Evolutionary conservation across 176 grass and related monocot species (phyloP), one percentile per base, ranked within the genome.

Genomic region (Phragmites australis): DNA sequence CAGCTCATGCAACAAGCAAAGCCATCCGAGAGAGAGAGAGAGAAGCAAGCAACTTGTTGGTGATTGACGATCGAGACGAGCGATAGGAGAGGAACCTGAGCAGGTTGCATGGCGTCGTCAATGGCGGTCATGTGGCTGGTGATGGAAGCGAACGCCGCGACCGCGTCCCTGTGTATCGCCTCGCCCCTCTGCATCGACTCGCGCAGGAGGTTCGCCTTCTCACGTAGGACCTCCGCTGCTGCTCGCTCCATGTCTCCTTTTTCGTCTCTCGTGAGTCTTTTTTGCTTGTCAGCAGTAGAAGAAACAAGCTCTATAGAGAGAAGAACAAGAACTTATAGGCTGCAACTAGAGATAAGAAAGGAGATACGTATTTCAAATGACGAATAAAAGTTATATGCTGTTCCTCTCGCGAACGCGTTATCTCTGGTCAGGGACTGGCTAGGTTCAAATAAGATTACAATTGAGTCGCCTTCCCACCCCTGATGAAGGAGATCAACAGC

Each of bases 31-130:
- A n/a, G n/a, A n/a, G n/a, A 16, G 9, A 17, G 61, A 6, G 8
- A 18, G 8, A 16, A 34, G 60, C 60, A 63, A 8, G 2, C 32
- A 64, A 34, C 3, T 10, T 6, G 6, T 4, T 9, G 2, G 1
- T 4, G 2, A n/a, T n/a, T n/a, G n/a, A n/a, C n/a, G n/a, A n/a
- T n/a, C 10, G 8, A 40, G 3, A 39, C 1, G 2, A 4, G 51
- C 2, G 42, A 13, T 8, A 2, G 5, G 19, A 5, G 9, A 1
- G 3, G 11, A 16, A 82, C 80, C 69, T 75, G n/a, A 51, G 49
- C 81, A 29, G 81, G 71, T 37, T 17, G 61, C 18, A 83, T 29
- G 23, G 61, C 49, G 3, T 67, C 51, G 49, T 84, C 73, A 48
- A 85, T 47, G 74, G 74, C 83, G 23, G 54, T 42, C 64, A 62